phyloP scores from a whole-genome alignment of 202 grass and related monocot genomes.

The Eragrostis tef region DNA sequence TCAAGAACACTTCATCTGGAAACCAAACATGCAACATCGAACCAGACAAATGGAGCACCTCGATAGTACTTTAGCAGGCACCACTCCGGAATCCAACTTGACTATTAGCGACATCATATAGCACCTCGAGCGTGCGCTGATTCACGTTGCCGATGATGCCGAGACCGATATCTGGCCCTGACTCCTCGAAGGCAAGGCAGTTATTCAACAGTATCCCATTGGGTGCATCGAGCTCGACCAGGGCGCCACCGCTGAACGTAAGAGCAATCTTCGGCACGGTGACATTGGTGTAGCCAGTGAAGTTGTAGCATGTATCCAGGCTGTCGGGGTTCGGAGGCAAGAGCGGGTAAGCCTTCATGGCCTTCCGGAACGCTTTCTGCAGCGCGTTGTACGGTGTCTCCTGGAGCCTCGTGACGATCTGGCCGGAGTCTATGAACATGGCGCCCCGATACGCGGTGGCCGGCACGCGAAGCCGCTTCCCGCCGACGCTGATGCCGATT shows the following conservation, averaged over 20 bases:
- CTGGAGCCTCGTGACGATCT: slow-evolving; percentile 51
- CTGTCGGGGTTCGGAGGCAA: slow-evolving; percentile 14
- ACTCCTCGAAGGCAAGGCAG: slow-evolving; percentile 60
- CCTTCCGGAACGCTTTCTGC: slow-evolving; percentile 39
- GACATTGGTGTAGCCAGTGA: slow-evolving; percentile 35
- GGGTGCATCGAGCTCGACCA: slow-evolving; percentile 39
- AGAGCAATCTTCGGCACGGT: slow-evolving; percentile 46
- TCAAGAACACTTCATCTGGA: too few species aligned
- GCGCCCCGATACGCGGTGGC: slow-evolving; percentile 31
- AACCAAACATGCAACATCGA: too few species aligned
- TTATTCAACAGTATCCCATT: slow-evolving; percentile 41
- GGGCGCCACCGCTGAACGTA: slow-evolving; percentile 42
- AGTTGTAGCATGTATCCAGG: slow-evolving; percentile 68
- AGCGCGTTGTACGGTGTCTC: slow-evolving; percentile 45
- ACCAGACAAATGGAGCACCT: slow-evolving; percentile 46
- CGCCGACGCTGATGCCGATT: slow-evolving; percentile 52
- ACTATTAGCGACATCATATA: slow-evolving; percentile 47
- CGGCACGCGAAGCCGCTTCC: slow-evolving; percentile 39
- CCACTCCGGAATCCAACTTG: slow-evolving; percentile 52
- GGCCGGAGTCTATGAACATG: slow-evolving; percentile 63
- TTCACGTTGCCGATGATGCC: slow-evolving; percentile 59
- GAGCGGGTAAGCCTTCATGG: slow-evolving; percentile 56
- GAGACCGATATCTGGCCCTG: background rate
- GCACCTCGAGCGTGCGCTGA: slow-evolving; percentile 59
- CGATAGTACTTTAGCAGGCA: slow-evolving; percentile 55